Evolutionary conservation across 441 rosid species (phyloP).

Genomic region (Monsonia emarginata): DNA sequence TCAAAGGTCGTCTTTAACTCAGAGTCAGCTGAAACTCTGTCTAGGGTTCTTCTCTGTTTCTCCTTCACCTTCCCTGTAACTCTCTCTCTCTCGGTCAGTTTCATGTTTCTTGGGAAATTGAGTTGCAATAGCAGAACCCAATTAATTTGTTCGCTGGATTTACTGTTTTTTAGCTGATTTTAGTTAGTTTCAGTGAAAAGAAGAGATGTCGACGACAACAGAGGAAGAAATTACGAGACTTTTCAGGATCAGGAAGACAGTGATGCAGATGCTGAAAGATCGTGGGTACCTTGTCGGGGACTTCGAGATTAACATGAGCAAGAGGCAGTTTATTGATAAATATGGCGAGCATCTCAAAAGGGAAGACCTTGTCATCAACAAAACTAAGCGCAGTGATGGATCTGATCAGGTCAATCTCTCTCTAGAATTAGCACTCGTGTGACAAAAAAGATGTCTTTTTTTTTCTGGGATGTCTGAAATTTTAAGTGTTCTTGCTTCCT

Average conservation of each 20-base stretch:
- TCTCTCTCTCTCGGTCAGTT: too few species aligned
- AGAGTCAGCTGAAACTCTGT: too few species aligned
- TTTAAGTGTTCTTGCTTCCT: neutral
- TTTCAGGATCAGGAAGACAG: slow-evolving; percentile 52
- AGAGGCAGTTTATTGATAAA: slow-evolving; percentile 43
- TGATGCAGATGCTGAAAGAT: slow-evolving; percentile 76
- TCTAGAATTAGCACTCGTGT: neutral
- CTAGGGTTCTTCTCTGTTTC: too few species aligned
- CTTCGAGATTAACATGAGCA: slow-evolving; percentile 45
- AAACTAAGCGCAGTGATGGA: slow-evolving; percentile 36
- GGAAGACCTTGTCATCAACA: slow-evolving; percentile 71
- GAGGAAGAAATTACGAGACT: slow-evolving; percentile 66
- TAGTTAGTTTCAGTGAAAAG: neutral
- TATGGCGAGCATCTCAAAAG: slow-evolving; percentile 72
- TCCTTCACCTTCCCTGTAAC: too few species aligned
- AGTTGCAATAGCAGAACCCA: too few species aligned
- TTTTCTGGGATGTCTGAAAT: neutral
- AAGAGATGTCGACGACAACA: slow-evolving; percentile 11
- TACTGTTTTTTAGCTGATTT: neutral
- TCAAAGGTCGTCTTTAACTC: too few species aligned
- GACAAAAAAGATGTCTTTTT: neutral
- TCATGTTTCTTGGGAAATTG: too few species aligned
- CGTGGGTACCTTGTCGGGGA: slow-evolving; percentile 61
- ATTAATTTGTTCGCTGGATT: neutral
- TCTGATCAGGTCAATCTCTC: slow-evolving; percentile 61